phyloP scores from a whole-genome alignment of 2,329 filamentous ascomycete species.

The Emmonsia crescens region DNA sequence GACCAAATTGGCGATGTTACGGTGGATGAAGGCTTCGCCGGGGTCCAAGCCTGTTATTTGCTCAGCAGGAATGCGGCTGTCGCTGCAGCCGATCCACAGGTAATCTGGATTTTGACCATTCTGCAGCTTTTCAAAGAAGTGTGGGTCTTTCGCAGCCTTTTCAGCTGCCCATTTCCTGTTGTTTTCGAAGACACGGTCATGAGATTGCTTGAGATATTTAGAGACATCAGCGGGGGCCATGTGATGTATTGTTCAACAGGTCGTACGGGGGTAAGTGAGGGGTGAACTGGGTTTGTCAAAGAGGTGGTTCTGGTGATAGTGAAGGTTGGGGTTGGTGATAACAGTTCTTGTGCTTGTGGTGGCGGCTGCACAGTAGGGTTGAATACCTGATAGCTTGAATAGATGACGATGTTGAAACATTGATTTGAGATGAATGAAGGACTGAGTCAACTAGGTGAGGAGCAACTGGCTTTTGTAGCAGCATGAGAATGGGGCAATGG shows the following conservation, averaged over 20 bases:
- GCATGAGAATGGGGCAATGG: background rate
- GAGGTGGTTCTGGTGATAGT: background rate
- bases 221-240: slow-evolving; percentile 2
- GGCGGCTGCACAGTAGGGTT: background rate
- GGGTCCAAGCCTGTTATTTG: slow-evolving; percentile 24
- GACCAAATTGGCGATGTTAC: slow-evolving; percentile 26
- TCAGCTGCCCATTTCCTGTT: slow-evolving; percentile 56
- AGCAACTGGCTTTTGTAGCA: background rate
- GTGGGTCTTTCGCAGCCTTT: slow-evolving; percentile 48
- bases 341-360: background rate
- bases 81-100: slow-evolving; percentile 38
- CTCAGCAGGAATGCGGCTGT: slow-evolving; percentile 24
- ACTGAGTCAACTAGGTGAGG: background rate
- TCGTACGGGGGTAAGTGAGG: background rate
- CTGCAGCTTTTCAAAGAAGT: slow-evolving; percentile 54
- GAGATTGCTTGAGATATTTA: slow-evolving; percentile 33
- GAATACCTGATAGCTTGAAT: background rate
- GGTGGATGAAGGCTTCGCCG: slow-evolving; percentile 25
- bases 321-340: background rate
- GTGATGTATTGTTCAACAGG: background rate
- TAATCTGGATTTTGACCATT: slow-evolving; percentile 60
- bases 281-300: background rate
- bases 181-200: slow-evolving; percentile 58
- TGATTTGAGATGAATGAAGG: background rate
- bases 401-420: background rate